These are phyloP conservation scores for Pelargonium australe DNA, from an alignment of 441 rosid genomes.

Conservation along the genomic window DNA sequence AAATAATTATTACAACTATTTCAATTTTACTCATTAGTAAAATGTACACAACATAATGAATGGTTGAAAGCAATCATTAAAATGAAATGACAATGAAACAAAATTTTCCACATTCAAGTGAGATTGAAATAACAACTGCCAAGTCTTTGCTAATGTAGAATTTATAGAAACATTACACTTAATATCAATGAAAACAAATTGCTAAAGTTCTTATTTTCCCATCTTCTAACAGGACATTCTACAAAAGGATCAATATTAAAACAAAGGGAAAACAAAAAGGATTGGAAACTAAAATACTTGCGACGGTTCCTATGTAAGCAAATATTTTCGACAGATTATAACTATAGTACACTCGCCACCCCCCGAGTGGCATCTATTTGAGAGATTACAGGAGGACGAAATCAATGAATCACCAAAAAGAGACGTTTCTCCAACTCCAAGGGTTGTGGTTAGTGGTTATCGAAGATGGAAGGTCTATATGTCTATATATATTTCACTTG, in stretches of 20 bases:
- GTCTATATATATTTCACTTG: constrained; percentile 4
- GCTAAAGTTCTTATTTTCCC: constrained; percentile 15
- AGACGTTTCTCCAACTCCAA: neutral
- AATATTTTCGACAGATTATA: constrained; percentile 28
- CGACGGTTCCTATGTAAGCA: constrained; percentile 29
- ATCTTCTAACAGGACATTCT: constrained; percentile 22
- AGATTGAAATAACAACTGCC: too few relatives aligned
- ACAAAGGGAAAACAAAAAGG: neutral
- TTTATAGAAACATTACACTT: neutral
- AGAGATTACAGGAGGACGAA: constrained; percentile 30
- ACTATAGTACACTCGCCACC: constrained; percentile 55
- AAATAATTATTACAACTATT: too few relatives aligned
- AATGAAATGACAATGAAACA: too few relatives aligned
- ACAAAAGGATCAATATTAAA: constrained; percentile 11
- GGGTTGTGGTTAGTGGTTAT: constrained; percentile 27
- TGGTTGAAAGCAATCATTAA: too few relatives aligned
- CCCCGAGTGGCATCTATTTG: constrained; percentile 28
- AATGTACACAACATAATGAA: too few relatives aligned
- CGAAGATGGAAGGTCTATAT: constrained; percentile 21
- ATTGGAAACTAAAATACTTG: constrained; percentile 22
- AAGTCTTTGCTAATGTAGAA: neutral
- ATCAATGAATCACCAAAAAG: constrained; percentile 53
- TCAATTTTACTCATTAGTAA: too few relatives aligned
- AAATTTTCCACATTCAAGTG: too few relatives aligned
- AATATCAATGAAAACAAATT: constrained; percentile 8